Evolutionary conservation across 78 protist genomes (phyloP), one percentile per base, ranked within the genome.

Genomic region (Tieghemostelium lacteum): DNA sequence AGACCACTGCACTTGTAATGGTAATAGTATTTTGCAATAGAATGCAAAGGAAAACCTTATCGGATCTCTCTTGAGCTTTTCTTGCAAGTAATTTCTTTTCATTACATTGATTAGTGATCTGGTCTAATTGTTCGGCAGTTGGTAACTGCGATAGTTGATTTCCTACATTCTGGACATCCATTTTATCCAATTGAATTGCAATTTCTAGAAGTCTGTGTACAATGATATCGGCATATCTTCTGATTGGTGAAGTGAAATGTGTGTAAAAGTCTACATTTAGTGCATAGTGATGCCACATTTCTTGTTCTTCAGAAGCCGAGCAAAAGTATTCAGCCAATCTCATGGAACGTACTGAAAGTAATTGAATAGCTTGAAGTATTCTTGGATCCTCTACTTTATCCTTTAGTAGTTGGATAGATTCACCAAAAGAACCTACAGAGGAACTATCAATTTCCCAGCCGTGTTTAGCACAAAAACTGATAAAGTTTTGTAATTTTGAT

Each of bases 241-340:
- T 92, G 49, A 99, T 99, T 7, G 99, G 99, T 2, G 98, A 94
- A 1, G 99, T 99, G 91, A 99, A 99, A 77, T 99, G 99, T 22
- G 99, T 99, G 96, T 99, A 99, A 65, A 93, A 55, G 22, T 69
- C 88, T 5, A 88, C 88, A 60, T 77, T 85, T 40, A 93, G 72
- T 2, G 96, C 96, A 73, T 93, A 93, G 40, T 93, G 96, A 37
- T 33, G 89, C 89, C 87, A 92, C n/a, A 73, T 42, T 24, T 73
- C 85, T 49, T 72, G 86, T 5, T 86, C 95, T 31, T 55, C 72
- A 37, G 2, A 22, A 10, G 83, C 76, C 0, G 97, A 66, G 28
- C 86, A 63, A 80, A 97, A 96, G 88, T 98, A 98, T 52, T 85
- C 69, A 1, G 98, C 99, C 14, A 88, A 88, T 4, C 94, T 50